Evolutionary conservation across 2,329 filamentous ascomycete species (phyloP), one percentile per base, ranked within the genome.

Genomic region (Botrytis deweyae): DNA sequence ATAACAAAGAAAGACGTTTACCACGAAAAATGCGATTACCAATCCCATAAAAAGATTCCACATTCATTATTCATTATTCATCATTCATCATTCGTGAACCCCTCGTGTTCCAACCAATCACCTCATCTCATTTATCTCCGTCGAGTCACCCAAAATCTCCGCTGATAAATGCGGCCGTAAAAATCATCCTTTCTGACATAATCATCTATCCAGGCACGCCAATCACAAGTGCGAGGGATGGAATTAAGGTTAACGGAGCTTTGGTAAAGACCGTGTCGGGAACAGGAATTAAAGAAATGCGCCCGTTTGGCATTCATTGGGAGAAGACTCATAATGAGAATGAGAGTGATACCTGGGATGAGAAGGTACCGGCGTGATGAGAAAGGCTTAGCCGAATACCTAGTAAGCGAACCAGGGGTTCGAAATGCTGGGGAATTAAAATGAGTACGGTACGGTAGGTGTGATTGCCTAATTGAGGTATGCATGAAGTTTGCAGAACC

Each of bases 171-270:
- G 10, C 33, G 33, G 64, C 4, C 29, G 44, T 49, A 38, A n/a
- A 44, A 52, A 29, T n/a, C 14, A 14, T 10, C 9, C 7, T 52
- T 66, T 25, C 29, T 38, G 20, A 49, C 42, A 49, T 16, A 49
- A 49, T 36, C 5, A 66, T 66, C 64, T 10, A n/a, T 12, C 22
- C 38, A 25, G 20, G 10, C 1, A 38, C 33, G 10, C 42, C 22
- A 66, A 49, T 49, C 42, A 36, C 25, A 49, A 25, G 16, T 7
- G 20, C 14, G 18, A n/a, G 33, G 36, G 29, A 38, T 52, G 29
- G 29, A 52, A 66, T 52, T 66, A 66, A 66, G 65, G 46, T 55
- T 52, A 8, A 67, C 65, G 46, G 65, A 67, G 65, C 64, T 67
- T 67, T 40, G 65, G 38, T 67, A 67, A 67, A 67, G 33, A 22